Percentiles rank a stretch among this genome's conserved stretches.
Conservation (phyloP, 2,329 filamentous ascomycete species). For the Corinectria fuckeliana region DNA sequence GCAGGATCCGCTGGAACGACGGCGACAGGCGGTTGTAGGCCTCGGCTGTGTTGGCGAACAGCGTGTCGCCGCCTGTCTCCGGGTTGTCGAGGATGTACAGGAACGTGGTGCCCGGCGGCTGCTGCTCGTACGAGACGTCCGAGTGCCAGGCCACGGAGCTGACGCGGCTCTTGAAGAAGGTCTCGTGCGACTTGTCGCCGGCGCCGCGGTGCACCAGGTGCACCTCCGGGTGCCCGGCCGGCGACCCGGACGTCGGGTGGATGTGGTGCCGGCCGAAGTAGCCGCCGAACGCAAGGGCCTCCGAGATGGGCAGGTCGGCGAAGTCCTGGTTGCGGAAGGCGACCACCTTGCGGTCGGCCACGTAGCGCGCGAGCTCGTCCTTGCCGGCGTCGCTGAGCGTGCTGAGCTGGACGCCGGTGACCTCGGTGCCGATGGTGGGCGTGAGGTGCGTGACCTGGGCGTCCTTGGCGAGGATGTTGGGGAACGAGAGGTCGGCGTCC, state of each 20-base stretch:
- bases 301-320: slow-evolving; percentile 70
- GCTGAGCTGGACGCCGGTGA: slow-evolving; percentile 75
- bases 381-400: slow-evolving; percentile 71
- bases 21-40: slow-evolving; percentile 84
- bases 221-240: slow-evolving; percentile 74
- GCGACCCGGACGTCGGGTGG: slow-evolving; percentile 78
- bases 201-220: slow-evolving; percentile 79
- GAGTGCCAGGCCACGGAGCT: slow-evolving; percentile 89
- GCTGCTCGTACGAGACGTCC: slow-evolving; percentile 85
- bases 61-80: slow-evolving; percentile 79
- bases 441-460: slow-evolving; percentile 67
- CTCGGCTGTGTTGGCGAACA: slow-evolving; percentile 80
- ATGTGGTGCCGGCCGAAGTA: slow-evolving; percentile 86
- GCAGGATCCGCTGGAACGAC: slow-evolving; percentile 78
- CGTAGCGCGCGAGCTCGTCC: slow-evolving; percentile 77
- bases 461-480: slow-evolving; percentile 68
- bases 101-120: slow-evolving; percentile 90
- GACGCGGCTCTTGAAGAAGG: slow-evolving; percentile 71
- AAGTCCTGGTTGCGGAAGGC: slow-evolving; percentile 80
- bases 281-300: slow-evolving; percentile 71
- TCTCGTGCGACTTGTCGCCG: slow-evolving; percentile 53
- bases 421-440: slow-evolving; percentile 75
- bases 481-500: slow-evolving; percentile 72
- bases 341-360: slow-evolving; percentile 79
- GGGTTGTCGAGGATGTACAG: slow-evolving; percentile 87